Evolutionary conservation across 2,329 filamentous ascomycete genomes (phyloP).

Genomic region (Ambrosiella cleistominuta): DNA sequence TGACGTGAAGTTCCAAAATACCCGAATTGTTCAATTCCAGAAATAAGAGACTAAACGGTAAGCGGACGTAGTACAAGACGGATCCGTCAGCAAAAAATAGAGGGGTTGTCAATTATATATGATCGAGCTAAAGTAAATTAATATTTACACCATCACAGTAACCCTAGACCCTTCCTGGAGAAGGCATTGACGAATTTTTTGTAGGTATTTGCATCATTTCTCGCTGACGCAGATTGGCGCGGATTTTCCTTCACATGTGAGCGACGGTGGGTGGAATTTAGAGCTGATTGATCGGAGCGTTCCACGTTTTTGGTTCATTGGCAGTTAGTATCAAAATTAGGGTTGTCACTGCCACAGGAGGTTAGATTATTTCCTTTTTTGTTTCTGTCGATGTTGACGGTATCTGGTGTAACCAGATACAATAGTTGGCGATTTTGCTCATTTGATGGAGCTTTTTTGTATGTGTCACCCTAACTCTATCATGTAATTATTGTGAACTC

Average conservation of each 20-base stretch:
- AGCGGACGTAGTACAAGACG: not conserved
- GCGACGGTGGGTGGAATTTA: not conserved
- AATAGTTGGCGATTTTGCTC: no score
- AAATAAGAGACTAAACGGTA: not conserved
- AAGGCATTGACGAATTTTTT: not conserved
- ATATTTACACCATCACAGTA: no score
- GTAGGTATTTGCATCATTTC: conserved; percentile 2
- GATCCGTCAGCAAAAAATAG: not conserved
- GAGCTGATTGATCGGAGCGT: not conserved
- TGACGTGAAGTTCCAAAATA: not conserved
- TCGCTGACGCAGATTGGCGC: not conserved
- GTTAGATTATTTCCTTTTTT: no score
- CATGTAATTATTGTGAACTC: no score
- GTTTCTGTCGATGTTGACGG: no score
- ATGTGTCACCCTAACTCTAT: no score
- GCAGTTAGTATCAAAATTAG: not conserved
- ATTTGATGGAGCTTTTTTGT: no score
- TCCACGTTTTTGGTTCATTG: not conserved
- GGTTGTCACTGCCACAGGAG: no score
- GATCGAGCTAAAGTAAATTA: no score
- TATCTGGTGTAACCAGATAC: no score
- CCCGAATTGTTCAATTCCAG: no score
- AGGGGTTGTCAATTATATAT: not conserved
- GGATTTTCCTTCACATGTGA: not conserved
- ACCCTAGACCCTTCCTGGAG: not conserved